Evolutionary conservation across 352 stramenopile genomes (phyloP).

Genomic region (Plasmopara muralis): DNA sequence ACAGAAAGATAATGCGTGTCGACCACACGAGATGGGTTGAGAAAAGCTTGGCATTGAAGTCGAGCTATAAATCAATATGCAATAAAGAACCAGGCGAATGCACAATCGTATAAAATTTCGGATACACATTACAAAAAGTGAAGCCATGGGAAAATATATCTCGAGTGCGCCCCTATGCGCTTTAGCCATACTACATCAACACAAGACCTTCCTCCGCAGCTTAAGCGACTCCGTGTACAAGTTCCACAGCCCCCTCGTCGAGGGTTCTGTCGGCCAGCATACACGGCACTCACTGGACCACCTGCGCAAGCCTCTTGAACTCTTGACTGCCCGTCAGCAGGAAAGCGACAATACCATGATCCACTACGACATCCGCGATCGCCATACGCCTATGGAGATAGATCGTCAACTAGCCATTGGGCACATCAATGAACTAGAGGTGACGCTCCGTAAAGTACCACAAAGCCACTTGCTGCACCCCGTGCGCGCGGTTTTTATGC

Average conservation of each 20-base stretch:
- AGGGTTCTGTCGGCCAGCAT: constrained; percentile 62
- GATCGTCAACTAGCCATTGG: constrained; percentile 44
- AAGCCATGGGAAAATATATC: too few relatives aligned
- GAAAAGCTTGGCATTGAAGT: too few relatives aligned
- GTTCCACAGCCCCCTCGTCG: constrained; percentile 56
- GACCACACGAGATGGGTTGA: too few relatives aligned
- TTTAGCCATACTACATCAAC: constrained; percentile 59
- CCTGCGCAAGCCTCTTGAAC: constrained; percentile 59
- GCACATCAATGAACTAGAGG: constrained; percentile 47
- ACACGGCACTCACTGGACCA: constrained; percentile 79
- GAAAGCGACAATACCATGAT: constrained; percentile 18
- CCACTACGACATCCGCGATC: constrained; percentile 65
- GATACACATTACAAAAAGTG: too few relatives aligned
- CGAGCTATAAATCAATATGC: too few relatives aligned
- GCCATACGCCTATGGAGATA: constrained; percentile 59
- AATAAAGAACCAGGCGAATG: too few relatives aligned
- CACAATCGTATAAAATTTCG: too few relatives aligned
- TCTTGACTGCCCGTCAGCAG: constrained; percentile 7
- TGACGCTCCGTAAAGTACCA: constrained; percentile 24
- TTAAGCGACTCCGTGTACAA: constrained; percentile 55
- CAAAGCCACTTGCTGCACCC: constrained; percentile 18
- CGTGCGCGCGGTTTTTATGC: constrained; percentile 67
- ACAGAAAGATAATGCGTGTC: too few relatives aligned
- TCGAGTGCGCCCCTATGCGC: constrained; percentile 18
- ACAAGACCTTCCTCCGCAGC: constrained; percentile 40